These are phyloP conservation scores for Corymbia calophylla DNA, from an alignment of 441 rosid genomes.

Conservation along the genomic window DNA sequence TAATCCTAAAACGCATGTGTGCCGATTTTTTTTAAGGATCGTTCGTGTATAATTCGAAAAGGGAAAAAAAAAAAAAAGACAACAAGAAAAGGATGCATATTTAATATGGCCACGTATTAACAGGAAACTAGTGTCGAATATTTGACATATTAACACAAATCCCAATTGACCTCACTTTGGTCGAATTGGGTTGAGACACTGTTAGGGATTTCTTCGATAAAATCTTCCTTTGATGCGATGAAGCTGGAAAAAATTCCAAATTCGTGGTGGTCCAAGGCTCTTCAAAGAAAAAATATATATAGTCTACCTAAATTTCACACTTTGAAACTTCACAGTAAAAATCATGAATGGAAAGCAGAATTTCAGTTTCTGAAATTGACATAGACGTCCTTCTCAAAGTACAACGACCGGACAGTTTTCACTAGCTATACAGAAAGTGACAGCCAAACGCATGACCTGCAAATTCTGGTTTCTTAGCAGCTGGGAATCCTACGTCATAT, in stretches of 20 bases:
- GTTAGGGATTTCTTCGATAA: not conserved
- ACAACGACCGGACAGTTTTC: not conserved
- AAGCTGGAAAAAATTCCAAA: not conserved
- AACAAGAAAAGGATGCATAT: fast-evolving
- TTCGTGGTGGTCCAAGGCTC: not conserved
- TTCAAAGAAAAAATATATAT: not conserved
- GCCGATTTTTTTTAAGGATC: not conserved
- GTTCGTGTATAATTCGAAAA: not conserved
- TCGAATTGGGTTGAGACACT: not conserved
- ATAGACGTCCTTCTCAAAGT: not conserved
- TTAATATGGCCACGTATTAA: not conserved
- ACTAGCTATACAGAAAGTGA: not conserved
- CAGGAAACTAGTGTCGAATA: not conserved
- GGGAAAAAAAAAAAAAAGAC: not conserved
- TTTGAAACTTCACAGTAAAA: not conserved
- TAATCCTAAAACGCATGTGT: not conserved
- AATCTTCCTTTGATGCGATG: not conserved
- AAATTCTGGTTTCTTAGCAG: not conserved
- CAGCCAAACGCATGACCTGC: not conserved
- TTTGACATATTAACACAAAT: not conserved
- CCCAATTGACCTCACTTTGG: not conserved
- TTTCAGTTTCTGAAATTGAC: not conserved
- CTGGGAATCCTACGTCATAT: not conserved
- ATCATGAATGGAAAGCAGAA: not conserved
- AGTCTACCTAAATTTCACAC: not conserved